A percentile compares a stretch with the other conserved stretches of the same genome.
These are phyloP conservation scores for Cladosporium sphaerospermum DNA, from an alignment of 2,329 filamentous ascomycete species.

Conservation along the genomic window DNA sequence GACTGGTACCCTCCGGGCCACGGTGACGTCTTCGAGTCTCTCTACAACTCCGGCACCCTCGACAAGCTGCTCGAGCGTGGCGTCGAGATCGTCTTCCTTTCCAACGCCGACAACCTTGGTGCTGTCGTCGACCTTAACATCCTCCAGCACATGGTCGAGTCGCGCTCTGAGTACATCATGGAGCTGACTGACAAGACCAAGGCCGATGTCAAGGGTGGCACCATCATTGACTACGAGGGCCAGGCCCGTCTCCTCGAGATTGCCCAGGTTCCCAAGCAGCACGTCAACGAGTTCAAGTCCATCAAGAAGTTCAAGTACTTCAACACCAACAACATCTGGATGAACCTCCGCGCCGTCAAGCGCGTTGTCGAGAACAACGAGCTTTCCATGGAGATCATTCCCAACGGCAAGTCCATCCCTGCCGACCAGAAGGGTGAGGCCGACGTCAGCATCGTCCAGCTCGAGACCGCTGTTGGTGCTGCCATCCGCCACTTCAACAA, in stretches of 20 bases:
- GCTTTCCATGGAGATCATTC: constrained; percentile 98
- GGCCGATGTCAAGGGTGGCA: constrained; percentile 99
- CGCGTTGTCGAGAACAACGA: constrained; percentile 97
- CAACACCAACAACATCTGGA: constrained; percentile 99
- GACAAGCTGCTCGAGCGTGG: constrained; percentile 93
- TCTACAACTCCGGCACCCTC: constrained; percentile 98
- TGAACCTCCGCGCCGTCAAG: constrained; percentile 96
- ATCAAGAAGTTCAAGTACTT: constrained; percentile 99
- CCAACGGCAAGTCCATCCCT: constrained; percentile 97
- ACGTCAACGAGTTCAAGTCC: constrained; percentile 99
- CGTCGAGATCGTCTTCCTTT: constrained; percentile 96
- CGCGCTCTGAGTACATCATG: constrained; percentile 97
- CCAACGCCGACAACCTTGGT: constrained; percentile 97
- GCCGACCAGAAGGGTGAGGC: constrained; percentile 99
- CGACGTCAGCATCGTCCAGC: constrained; percentile 93
- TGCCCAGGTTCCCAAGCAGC: constrained; percentile 98
- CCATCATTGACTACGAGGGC: constrained; percentile 98
- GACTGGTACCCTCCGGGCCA: constrained; percentile 99
- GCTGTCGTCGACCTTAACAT: constrained; percentile 97
- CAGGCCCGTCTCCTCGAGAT: constrained; percentile 96
- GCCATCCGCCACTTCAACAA: constrained; percentile 99
- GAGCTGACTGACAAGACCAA: constrained; percentile 99
- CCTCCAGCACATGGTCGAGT: constrained; percentile 98
- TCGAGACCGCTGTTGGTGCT: constrained; percentile 96
- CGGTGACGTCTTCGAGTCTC: constrained; percentile 98